Conservation (phyloP, 225 moss, liverwort and hornwort species). For the Bryum argenteum region DNA sequence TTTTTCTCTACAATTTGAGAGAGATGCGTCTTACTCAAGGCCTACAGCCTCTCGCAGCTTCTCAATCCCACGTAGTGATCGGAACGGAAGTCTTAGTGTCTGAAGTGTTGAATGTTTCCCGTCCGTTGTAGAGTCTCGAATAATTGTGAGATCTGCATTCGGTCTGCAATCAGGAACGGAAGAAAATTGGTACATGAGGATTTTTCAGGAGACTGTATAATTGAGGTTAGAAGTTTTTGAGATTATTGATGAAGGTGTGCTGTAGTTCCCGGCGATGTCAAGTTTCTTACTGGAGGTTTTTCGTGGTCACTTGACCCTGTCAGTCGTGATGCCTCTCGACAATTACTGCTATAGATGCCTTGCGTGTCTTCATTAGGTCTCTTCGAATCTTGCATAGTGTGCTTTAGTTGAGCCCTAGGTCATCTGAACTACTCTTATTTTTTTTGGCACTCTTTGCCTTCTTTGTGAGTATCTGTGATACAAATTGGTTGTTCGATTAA, state of each 20-base stretch:
- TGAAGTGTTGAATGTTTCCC: too few relatives aligned
- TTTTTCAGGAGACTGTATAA: slow-evolving; percentile 4
- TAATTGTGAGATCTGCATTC: too few relatives aligned
- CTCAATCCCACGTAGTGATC: too few relatives aligned
- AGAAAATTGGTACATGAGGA: neutral
- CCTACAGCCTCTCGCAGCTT: too few relatives aligned
- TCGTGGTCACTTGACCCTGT: slow-evolving; percentile 10
- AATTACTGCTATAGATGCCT: slow-evolving; percentile 16
- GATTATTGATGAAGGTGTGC: neutral
- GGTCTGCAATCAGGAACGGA: neutral
- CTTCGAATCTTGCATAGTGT: slow-evolving; percentile 8
- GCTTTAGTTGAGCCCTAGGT: slow-evolving; percentile 1
- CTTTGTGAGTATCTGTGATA: too few relatives aligned
- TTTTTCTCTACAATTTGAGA: neutral
- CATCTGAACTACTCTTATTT: neutral
- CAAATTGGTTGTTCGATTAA: slow-evolving; percentile 8
- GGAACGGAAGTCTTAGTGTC: too few relatives aligned
- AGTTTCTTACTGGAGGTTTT: slow-evolving; percentile 15
- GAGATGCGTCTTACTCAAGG: too few relatives aligned
- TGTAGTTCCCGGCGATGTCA: slow-evolving; percentile 7
- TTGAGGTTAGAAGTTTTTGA: slow-evolving; percentile 13
- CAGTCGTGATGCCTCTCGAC: neutral
- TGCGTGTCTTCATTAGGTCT: slow-evolving; percentile 7
- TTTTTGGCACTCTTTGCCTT: neutral
- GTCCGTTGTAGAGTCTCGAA: too few relatives aligned